Evolutionary conservation across 2,329 filamentous ascomycete genomes (phyloP).

Genomic region (Alternaria brassicae): DNA sequence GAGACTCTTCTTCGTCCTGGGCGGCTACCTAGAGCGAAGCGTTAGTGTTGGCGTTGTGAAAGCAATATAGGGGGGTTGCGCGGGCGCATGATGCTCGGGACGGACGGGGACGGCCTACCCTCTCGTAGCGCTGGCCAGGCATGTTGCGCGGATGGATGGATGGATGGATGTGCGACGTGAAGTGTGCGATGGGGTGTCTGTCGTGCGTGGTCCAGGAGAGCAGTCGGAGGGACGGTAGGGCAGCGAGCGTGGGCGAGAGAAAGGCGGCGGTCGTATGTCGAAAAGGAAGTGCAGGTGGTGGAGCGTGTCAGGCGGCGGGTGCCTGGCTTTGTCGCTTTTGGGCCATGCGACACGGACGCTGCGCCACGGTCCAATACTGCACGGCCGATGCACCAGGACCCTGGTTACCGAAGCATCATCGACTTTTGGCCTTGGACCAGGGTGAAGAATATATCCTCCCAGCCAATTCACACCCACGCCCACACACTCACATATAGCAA

Average conservation of each 20-base stretch:
- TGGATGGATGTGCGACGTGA: conserved; percentile 12
- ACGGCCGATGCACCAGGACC: conserved; percentile 2
- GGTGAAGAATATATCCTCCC: neutral
- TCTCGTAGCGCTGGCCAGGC: conserved; percentile 58
- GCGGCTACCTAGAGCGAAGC: conserved; percentile 49
- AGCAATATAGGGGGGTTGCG: conserved; percentile 13
- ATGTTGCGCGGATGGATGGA: conserved; percentile 48
- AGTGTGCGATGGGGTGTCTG: neutral
- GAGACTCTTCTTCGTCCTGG: conserved; percentile 54
- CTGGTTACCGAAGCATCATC: conserved; percentile 18
- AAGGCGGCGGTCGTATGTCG: conserved; percentile 12
- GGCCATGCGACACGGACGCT: conserved; percentile 9
- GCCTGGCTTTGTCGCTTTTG: conserved; percentile 6
- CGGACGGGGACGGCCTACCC: conserved; percentile 49
- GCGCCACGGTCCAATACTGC: conserved; percentile 12
- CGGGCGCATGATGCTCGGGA: conserved; percentile 17
- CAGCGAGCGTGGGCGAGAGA: conserved; percentile 14
- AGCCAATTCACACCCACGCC: conserved; percentile 2
- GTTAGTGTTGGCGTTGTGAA: conserved; percentile 23
- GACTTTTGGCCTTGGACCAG: conserved; percentile 8
- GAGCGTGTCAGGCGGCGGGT: conserved; percentile 15
- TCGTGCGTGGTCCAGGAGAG: neutral
- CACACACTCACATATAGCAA: conserved; percentile 5
- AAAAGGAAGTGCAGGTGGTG: conserved; percentile 8
- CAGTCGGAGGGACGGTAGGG: neutral